Percentiles rank a stretch among this genome's conserved stretches.
Evolutionary conservation across 148 eudicot species (phyloP).

Genomic region (Talinum fruticosum): DNA sequence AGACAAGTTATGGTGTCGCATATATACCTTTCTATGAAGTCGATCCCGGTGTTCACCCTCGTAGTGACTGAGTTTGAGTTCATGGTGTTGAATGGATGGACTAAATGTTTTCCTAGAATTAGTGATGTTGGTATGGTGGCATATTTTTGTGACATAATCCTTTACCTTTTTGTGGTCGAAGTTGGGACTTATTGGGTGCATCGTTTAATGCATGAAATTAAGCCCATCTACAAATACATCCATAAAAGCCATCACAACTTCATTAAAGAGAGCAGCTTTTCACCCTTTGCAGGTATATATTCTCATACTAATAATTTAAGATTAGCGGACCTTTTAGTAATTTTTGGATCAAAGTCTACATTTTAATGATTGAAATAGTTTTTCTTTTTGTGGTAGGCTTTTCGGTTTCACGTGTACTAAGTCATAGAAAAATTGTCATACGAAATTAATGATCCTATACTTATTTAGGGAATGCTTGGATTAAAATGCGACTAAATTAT

Average conservation of each 20-base stretch:
- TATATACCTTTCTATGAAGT: neutral
- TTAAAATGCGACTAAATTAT: too few species aligned
- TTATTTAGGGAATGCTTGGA: too few species aligned
- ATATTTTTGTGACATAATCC: neutral
- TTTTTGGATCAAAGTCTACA: too few species aligned
- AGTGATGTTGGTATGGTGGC: neutral
- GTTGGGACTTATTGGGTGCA: conserved; percentile 1
- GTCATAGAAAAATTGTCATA: too few species aligned
- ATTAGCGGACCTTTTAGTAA: neutral
- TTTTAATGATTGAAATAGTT: too few species aligned
- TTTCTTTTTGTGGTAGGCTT: too few species aligned
- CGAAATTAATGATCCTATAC: too few species aligned
- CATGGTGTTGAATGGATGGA: neutral
- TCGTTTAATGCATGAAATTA: neutral
- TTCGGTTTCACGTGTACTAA: too few species aligned
- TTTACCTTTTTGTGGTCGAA: neutral
- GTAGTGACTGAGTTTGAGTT: neutral
- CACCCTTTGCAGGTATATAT: conserved; percentile 30
- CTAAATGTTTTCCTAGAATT: conserved; percentile 2
- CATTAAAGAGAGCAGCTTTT: conserved; percentile 16
- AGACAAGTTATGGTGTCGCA: neutral
- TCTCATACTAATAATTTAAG: neutral
- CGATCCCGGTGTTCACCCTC: neutral
- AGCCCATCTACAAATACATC: conserved; percentile 12
- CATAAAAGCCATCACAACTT: conserved; percentile 23